Conservation (phyloP, 2,329 filamentous ascomycete genomes). For the Pseudocercospora cruenta region DNA sequence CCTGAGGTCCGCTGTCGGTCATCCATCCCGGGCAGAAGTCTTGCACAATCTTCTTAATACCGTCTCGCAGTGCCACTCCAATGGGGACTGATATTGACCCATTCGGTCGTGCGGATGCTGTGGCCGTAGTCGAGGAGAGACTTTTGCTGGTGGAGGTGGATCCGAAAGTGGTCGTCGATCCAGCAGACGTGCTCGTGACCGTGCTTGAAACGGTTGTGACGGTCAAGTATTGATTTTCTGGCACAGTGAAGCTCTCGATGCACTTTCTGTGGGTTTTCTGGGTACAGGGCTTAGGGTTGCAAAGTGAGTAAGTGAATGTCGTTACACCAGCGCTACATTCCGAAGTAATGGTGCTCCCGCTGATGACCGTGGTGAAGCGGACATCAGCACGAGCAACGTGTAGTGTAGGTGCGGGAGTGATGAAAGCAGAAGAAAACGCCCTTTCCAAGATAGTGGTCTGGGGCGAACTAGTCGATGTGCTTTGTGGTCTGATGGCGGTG, state of each 20-base stretch:
- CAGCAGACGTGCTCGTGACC: background rate
- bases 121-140: background rate
- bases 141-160: background rate
- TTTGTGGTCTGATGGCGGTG: no score
- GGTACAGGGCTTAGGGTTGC: no score
- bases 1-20: no score
- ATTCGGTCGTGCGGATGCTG: background rate
- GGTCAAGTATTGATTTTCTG: background rate
- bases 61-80: background rate
- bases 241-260: background rate
- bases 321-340: background rate
- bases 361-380: background rate
- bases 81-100: background rate
- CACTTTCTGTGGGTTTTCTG: background rate
- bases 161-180: background rate
- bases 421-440: background rate
- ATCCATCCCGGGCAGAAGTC: no score
- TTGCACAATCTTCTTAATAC: no score
- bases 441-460: no score
- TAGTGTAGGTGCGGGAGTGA: background rate
- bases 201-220: background rate
- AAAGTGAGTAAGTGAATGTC: background rate
- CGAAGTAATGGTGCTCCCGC: background rate
- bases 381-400: background rate
- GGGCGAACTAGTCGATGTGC: no score